Evolutionary conservation across 2,329 filamentous ascomycete genomes (phyloP).

Genomic region (Polytolypa hystricis): DNA sequence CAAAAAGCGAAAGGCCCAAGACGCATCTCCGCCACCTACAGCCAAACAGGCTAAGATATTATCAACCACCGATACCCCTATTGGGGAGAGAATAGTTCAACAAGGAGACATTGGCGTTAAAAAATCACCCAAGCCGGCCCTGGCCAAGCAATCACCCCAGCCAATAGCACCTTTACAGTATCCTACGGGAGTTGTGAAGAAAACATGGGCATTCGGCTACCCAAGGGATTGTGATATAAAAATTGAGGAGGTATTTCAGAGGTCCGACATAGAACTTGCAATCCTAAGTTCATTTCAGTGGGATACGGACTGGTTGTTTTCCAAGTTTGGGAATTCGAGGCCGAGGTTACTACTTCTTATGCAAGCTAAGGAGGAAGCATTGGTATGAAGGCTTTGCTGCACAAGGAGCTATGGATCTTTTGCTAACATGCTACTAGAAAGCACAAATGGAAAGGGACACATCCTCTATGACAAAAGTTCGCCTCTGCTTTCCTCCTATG

Average conservation of each 20-base stretch:
- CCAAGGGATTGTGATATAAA: constrained; percentile 64
- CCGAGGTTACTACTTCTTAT: constrained; percentile 57
- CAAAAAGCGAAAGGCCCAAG: constrained; percentile 47
- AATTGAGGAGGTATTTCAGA: constrained; percentile 76
- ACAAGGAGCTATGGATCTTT: background rate
- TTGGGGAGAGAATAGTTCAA: background rate
- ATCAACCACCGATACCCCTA: constrained; percentile 9
- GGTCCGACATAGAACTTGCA: constrained; percentile 58
- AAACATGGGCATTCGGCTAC: constrained; percentile 62
- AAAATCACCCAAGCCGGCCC: constrained; percentile 1
- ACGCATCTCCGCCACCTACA: constrained; percentile 23
- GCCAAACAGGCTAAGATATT: constrained; percentile 18
- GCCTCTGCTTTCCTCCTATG: constrained; percentile 74
- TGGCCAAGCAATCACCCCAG: background rate
- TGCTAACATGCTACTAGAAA: constrained; percentile 20
- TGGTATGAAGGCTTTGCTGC: constrained; percentile 19
- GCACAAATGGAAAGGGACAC: constrained; percentile 29
- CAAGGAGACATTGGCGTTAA: background rate
- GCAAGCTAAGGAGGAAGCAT: constrained; percentile 43
- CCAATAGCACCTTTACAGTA: constrained; percentile 28
- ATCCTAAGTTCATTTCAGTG: constrained; percentile 81
- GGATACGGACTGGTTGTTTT: constrained; percentile 68
- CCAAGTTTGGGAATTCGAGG: constrained; percentile 51
- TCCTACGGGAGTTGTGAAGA: constrained; percentile 59
- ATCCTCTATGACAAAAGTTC: constrained; percentile 42